Conservation (phyloP, 208 protist species). For the Polymyxa betae region DNA sequence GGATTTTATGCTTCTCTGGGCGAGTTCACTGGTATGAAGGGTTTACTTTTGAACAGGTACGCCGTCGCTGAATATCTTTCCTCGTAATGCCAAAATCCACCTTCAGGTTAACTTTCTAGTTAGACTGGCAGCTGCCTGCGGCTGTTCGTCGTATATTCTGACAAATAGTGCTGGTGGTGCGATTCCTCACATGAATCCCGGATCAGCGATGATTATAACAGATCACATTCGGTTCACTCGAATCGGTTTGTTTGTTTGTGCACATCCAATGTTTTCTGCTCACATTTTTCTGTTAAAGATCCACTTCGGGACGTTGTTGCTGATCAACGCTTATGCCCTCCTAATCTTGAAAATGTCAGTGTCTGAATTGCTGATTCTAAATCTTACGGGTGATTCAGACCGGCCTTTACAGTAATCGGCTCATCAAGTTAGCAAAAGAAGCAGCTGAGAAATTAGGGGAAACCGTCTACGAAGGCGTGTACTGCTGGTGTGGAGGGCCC, state of each 20-base stretch:
- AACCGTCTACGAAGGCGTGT: slow-evolving; percentile 9
- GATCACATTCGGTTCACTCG: not conserved
- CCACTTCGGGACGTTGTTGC: not conserved
- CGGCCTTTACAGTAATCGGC: slow-evolving; percentile 1
- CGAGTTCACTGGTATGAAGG: not conserved
- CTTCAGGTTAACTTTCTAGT: not conserved
- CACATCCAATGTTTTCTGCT: no score
- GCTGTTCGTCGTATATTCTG: not conserved
- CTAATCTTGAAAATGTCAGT: no score
- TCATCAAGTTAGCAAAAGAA: not conserved
- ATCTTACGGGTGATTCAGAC: not conserved
- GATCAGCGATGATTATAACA: not conserved
- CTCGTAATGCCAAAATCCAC: not conserved
- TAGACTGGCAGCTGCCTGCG: not conserved
- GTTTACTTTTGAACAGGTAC: not conserved
- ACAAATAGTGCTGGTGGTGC: not conserved
- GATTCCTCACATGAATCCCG: not conserved
- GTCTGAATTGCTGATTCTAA: no score
- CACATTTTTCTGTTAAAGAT: not conserved
- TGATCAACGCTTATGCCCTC: slow-evolving; percentile 12
- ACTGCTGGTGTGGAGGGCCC: not conserved
- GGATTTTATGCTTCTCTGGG: not conserved
- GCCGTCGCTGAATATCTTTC: not conserved
- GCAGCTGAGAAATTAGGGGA: not conserved
- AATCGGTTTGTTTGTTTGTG: no score